These are phyloP conservation scores for Stagonosporopsis rhizophila DNA, from an alignment of 2,329 filamentous ascomycete genomes.

Conservation along the genomic window DNA sequence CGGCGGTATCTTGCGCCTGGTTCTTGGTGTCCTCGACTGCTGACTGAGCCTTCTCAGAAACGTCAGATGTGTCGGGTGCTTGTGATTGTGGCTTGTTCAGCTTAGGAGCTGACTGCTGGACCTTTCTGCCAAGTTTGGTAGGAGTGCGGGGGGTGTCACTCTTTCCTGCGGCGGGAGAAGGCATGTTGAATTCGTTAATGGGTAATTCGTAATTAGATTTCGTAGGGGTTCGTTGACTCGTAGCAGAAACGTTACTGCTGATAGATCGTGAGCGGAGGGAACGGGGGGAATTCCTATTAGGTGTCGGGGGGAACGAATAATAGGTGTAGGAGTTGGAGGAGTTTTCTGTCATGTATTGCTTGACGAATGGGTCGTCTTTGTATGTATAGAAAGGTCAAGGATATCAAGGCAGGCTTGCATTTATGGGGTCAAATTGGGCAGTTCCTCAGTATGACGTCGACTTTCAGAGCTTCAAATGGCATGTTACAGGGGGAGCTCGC, in stretches of 20 bases:
- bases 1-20: constrained; percentile 45
- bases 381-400: constrained; percentile 21
- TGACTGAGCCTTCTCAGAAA: constrained; percentile 40
- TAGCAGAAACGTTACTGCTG: constrained; percentile 46
- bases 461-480: constrained; percentile 23
- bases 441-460: constrained; percentile 47
- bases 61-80: constrained; percentile 44
- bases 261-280: constrained; percentile 49
- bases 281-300: constrained; percentile 52
- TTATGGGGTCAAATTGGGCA: constrained; percentile 39
- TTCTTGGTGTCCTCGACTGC: constrained; percentile 46
- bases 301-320: constrained; percentile 60
- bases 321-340: constrained; percentile 58
- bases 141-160: constrained; percentile 58
- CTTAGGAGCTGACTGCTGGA: constrained; percentile 51
- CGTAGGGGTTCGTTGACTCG: constrained; percentile 41
- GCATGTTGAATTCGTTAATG: constrained; percentile 51
- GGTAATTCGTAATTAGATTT: constrained; percentile 40
- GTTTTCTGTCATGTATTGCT: constrained; percentile 58
- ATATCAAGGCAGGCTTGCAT: constrained; percentile 32
- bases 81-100: constrained; percentile 49
- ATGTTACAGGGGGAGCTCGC: constrained; percentile 45
- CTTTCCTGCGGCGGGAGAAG: constrained; percentile 61
- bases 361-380: constrained; percentile 47
- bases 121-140: constrained; percentile 58